Conservation (phyloP, 768 basidiomycete species). For the Termitomyces sp. region DNA sequence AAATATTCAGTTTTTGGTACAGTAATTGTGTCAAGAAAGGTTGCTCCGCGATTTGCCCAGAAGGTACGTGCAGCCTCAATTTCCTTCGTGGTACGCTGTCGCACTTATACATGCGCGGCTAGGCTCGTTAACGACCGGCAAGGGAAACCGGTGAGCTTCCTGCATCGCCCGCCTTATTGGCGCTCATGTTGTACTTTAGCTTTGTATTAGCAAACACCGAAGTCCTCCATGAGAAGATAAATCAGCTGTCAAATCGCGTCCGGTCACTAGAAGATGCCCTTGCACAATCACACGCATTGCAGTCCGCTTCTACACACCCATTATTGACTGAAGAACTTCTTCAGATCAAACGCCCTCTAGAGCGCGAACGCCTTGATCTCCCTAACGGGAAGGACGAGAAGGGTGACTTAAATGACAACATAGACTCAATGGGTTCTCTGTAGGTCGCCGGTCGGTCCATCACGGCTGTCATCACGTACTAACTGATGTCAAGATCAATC, state of each 20-base stretch:
- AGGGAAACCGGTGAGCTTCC: conserved; percentile 54
- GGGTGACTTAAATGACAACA: conserved; percentile 46
- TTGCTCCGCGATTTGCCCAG: conserved; percentile 60
- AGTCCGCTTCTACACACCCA: conserved; percentile 48
- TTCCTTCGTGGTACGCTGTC: conserved; percentile 12
- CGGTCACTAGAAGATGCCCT: conserved; percentile 69
- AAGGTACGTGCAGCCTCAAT: conserved; percentile 32
- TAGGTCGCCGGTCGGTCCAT: conserved; percentile 24
- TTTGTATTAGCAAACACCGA: conserved; percentile 73
- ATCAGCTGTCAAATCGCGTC: conserved; percentile 52
- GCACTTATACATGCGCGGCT: background rate
- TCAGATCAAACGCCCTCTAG: conserved; percentile 62
- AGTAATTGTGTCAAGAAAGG: conserved; percentile 59
- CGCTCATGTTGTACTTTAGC: conserved; percentile 25
- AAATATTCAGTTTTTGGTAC: conserved; percentile 12
- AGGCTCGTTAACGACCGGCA: conserved; percentile 71
- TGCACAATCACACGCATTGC: conserved; percentile 41
- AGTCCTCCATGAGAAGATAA: conserved; percentile 64
- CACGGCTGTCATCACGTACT: conserved; percentile 12
- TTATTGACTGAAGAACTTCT: conserved; percentile 57
- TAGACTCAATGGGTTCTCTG: conserved; percentile 64
- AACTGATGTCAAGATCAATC: conserved; percentile 41
- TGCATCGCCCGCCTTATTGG: background rate
- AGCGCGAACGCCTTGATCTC: conserved; percentile 47
- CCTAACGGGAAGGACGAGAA: conserved; percentile 33